phyloP scores from a whole-genome alignment of 1,284 basidiomycete species.

The Hortiboletus rubellus region DNA sequence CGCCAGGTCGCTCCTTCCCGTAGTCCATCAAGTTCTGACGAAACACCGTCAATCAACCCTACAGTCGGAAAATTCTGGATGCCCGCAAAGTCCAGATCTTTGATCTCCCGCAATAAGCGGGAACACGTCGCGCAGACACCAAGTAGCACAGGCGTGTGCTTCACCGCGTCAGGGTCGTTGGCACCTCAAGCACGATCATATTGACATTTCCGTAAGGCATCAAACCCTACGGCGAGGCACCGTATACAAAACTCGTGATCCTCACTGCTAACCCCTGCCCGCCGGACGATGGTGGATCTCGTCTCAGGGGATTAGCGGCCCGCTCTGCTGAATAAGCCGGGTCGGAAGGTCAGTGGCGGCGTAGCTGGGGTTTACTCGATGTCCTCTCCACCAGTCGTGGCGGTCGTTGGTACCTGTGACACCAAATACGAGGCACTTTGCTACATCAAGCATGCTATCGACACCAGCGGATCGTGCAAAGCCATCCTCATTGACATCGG shows the following conservation, averaged over 20 bases:
- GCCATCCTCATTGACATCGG: conserved; percentile 30
- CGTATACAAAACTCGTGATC: not conserved
- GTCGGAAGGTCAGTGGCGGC: not conserved
- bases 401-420: conserved; percentile 31
- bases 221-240: conserved; percentile 20
- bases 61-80: conserved; percentile 36
- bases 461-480: conserved; percentile 8
- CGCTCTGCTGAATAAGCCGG: conserved; percentile 16
- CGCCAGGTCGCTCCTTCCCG: conserved; percentile 29
- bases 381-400: conserved; percentile 18
- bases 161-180: conserved; percentile 32
- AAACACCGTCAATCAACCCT: conserved; percentile 33
- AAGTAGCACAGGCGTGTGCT: conserved; percentile 29
- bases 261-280: conserved; percentile 32
- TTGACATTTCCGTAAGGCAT: conserved; percentile 38
- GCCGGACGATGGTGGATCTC: conserved; percentile 25
- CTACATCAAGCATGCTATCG: conserved; percentile 22
- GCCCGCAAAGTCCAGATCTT: conserved; percentile 30
- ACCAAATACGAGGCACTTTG: conserved; percentile 29
- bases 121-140: conserved; percentile 29
- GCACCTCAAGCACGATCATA: conserved; percentile 34
- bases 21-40: conserved; percentile 35
- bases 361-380: conserved; percentile 2
- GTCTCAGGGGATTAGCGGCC: not conserved
- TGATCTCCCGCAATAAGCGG: conserved; percentile 24